These are phyloP conservation scores for Lentinus brumalis DNA, from an alignment of 768 basidiomycete species.

Conservation along the genomic window DNA sequence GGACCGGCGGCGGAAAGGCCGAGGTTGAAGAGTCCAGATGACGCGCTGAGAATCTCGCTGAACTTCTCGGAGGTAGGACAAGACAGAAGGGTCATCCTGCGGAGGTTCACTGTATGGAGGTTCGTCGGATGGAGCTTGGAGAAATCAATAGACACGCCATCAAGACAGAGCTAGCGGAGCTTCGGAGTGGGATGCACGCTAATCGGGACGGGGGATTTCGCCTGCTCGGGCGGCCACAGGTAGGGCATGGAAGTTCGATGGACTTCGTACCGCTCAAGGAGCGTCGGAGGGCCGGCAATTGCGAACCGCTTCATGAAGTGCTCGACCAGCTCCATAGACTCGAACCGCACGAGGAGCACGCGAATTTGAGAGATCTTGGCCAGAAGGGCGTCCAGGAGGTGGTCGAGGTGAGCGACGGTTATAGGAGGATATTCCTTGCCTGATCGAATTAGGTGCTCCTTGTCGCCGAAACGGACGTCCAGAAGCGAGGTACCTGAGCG, in stretches of 20 bases:
- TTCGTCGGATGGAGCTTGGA: slow-evolving; percentile 46
- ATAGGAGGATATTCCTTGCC: slow-evolving; percentile 26
- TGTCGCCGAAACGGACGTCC: slow-evolving; percentile 62
- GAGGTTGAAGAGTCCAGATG: slow-evolving; percentile 52
- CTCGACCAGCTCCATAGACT: slow-evolving; percentile 58
- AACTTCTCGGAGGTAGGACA: slow-evolving; percentile 54
- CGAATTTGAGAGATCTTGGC: slow-evolving; percentile 58
- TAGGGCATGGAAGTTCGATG: slow-evolving; percentile 46
- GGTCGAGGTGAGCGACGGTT: slow-evolving; percentile 44
- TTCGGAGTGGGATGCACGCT: slow-evolving; percentile 48
- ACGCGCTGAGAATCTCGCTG: slow-evolving; percentile 34
- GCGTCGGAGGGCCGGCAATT: slow-evolving; percentile 10
- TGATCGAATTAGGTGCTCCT: slow-evolving; percentile 19
- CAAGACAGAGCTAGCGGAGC: slow-evolving; percentile 54
- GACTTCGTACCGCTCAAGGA: slow-evolving; percentile 62
- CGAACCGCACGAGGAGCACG: slow-evolving; percentile 57
- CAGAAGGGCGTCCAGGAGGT: slow-evolving; percentile 53
- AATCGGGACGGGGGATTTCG: slow-evolving; percentile 43
- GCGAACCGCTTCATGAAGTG: slow-evolving; percentile 36
- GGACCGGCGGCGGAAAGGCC: slow-evolving; percentile 61
- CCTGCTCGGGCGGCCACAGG: slow-evolving; percentile 7
- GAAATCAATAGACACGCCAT: slow-evolving; percentile 68
- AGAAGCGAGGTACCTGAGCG: slow-evolving; percentile 56
- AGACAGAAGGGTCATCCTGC: slow-evolving; percentile 55
- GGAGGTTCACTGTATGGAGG: slow-evolving; percentile 66